Conservation (phyloP, 2,329 filamentous ascomycete genomes). For the Parastagonospora nodorum region DNA sequence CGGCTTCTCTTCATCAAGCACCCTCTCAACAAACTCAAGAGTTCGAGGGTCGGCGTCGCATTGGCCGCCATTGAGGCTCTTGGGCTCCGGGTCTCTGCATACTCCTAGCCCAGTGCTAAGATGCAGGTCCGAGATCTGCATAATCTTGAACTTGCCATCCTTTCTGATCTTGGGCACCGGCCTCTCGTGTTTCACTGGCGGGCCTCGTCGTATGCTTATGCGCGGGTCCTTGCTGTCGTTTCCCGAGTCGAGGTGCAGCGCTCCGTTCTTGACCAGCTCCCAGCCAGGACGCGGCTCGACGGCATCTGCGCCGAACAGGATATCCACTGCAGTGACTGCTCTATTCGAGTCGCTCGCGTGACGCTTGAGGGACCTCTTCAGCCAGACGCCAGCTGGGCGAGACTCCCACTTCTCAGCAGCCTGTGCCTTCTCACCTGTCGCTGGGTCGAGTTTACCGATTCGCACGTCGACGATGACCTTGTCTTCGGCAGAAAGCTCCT, state of each 20-base stretch:
- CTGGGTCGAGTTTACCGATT: conserved; percentile 74
- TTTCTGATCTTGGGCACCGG: conserved; percentile 79
- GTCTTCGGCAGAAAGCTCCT: conserved; percentile 75
- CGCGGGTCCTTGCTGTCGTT: conserved; percentile 70
- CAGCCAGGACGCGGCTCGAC: conserved; percentile 88
- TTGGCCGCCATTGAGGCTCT: conserved; percentile 70
- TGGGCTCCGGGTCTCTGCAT: conserved; percentile 86
- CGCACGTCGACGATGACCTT: conserved; percentile 79
- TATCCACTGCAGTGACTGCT: conserved; percentile 80
- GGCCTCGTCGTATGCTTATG: conserved; percentile 77
- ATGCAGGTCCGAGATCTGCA: conserved; percentile 95
- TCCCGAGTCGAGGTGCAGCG: conserved; percentile 69
- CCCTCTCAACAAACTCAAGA: conserved; percentile 80
- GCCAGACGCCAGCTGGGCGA: conserved; percentile 78
- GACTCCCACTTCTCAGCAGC: conserved; percentile 75
- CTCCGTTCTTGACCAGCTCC: conserved; percentile 70
- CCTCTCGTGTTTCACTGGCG: conserved; percentile 66
- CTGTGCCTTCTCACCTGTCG: conserved; percentile 59
- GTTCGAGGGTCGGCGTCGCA: conserved; percentile 94
- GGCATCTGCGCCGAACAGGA: conserved; percentile 88
- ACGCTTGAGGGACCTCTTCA: conserved; percentile 73
- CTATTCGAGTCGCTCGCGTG: conserved; percentile 75
- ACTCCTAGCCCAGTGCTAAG: conserved; percentile 84
- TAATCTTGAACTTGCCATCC: conserved; percentile 94
- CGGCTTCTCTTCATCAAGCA: conserved; percentile 91